Evolutionary conservation across 192 early-diverging fungal genomes (phyloP).

Genomic region (Linnemannia zychae): DNA sequence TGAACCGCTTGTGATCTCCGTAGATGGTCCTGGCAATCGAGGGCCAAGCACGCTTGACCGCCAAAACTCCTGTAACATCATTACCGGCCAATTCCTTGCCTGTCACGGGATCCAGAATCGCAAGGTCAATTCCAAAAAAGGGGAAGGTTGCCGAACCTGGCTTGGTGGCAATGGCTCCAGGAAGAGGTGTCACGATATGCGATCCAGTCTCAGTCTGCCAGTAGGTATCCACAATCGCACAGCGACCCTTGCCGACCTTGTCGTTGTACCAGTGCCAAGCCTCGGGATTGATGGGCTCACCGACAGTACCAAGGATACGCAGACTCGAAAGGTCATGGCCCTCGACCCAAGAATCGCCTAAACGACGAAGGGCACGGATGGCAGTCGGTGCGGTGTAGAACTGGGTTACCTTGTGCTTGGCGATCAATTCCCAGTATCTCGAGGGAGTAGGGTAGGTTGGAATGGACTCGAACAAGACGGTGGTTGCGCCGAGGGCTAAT

Average conservation of each 20-base stretch:
- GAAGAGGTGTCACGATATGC: constrained; percentile 90
- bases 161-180: constrained; percentile 89
- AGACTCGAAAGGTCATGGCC: constrained; percentile 87
- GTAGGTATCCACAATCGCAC: constrained; percentile 97
- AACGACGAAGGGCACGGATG: constrained; percentile 91
- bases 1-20: constrained; percentile 89
- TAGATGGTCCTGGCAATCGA: constrained; percentile 94
- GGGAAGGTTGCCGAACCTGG: constrained; percentile 95
- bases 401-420: constrained; percentile 93
- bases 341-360: constrained; percentile 84
- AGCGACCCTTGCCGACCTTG: constrained; percentile 88
- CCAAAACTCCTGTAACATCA: constrained; percentile 92
- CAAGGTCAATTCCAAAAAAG: constrained; percentile 96
- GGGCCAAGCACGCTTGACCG: constrained; percentile 88
- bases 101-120: constrained; percentile 84
- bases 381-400: constrained; percentile 99
- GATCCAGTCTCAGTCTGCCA: constrained; percentile 95
- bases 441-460: constrained; percentile 92
- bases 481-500: constrained; percentile 86
- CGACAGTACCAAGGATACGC: constrained; percentile 93
- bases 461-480: constrained; percentile 93
- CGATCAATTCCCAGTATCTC: constrained; percentile 87
- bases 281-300: constrained; percentile 98
- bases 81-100: constrained; percentile 90
- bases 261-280: constrained; percentile 98